These are phyloP conservation scores for Actinomortierella ambigua DNA, from an alignment of 371 early-diverging fungal species.

Conservation along the genomic window DNA sequence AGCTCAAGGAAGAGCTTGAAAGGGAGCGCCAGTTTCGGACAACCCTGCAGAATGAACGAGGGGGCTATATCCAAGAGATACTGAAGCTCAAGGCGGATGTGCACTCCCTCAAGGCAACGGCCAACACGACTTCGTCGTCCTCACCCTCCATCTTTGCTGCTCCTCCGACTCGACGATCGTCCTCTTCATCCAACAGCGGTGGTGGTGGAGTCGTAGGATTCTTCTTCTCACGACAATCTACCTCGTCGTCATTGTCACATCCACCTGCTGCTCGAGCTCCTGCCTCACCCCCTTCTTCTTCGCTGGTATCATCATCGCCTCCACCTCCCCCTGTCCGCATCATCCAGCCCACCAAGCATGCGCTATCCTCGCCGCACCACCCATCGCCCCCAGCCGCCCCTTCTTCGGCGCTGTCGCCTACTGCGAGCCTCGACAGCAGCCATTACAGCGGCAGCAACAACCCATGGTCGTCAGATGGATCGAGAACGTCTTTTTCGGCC, in stretches of 20 bases:
- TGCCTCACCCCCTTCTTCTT: too few relatives aligned
- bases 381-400: conserved; percentile 11
- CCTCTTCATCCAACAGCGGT: not conserved
- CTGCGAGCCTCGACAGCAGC: not conserved
- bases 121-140: not conserved
- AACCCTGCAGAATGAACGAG: conserved; percentile 22
- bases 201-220: too few relatives aligned
- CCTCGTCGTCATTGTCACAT: too few relatives aligned
- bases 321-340: too few relatives aligned
- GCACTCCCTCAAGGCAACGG: not conserved
- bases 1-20: conserved; percentile 17
- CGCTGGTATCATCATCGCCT: too few relatives aligned
- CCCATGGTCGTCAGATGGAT: not conserved
- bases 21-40: conserved; percentile 17
- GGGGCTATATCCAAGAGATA: too few relatives aligned
- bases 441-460: not conserved
- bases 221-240: too few relatives aligned
- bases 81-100: not conserved
- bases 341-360: too few relatives aligned
- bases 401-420: conserved; percentile 4
- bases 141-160: not conserved
- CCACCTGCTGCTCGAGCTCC: too few relatives aligned
- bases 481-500: not conserved
- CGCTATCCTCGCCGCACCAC: too few relatives aligned
- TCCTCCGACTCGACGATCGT: not conserved